phyloP scores from a whole-genome alignment of 129 eudicot genomes.

The Ambrosia trifida region DNA sequence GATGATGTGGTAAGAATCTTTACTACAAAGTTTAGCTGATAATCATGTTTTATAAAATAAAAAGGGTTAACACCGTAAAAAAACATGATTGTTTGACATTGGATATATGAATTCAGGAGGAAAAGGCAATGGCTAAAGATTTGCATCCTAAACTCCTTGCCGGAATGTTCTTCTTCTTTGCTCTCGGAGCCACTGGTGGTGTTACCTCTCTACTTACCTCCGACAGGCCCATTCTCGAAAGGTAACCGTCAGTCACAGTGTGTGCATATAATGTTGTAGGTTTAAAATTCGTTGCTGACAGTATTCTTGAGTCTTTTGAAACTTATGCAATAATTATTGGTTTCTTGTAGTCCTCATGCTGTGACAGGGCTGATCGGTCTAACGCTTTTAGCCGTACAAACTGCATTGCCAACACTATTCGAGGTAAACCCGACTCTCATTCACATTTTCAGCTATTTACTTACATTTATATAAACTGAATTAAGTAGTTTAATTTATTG shows the following conservation, averaged over 20 bases:
- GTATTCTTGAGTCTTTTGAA: neutral
- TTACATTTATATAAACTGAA: neutral
- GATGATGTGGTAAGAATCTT: conserved; percentile 66
- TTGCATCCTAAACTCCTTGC: conserved; percentile 96
- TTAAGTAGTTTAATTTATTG: too few species aligned
- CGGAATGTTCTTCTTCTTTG: conserved; percentile 95
- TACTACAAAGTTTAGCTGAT: neutral
- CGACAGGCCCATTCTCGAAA: conserved; percentile 83
- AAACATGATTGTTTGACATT: neutral
- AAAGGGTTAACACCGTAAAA: neutral
- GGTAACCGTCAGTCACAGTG: conserved; percentile 36
- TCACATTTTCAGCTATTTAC: neutral
- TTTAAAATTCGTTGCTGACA: neutral
- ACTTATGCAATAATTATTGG: conserved; percentile 8
- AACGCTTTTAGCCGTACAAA: conserved; percentile 71
- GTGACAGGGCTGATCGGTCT: conserved; percentile 85
- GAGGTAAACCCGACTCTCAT: conserved; percentile 52
- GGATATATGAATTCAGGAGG: conserved; percentile 52
- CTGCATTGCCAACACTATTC: conserved; percentile 70
- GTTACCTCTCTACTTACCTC: conserved; percentile 85
- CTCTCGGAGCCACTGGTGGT: conserved; percentile 97
- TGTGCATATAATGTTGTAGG: conserved; percentile 5
- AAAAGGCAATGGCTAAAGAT: conserved; percentile 95
- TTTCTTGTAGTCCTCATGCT: conserved; percentile 90
- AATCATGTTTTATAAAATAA: neutral